A percentile compares a stretch with the other conserved stretches of the same genome.
These are phyloP conservation scores for Trichosporon inkin DNA, from an alignment of 1,284 basidiomycete species.

Conservation along the genomic window DNA sequence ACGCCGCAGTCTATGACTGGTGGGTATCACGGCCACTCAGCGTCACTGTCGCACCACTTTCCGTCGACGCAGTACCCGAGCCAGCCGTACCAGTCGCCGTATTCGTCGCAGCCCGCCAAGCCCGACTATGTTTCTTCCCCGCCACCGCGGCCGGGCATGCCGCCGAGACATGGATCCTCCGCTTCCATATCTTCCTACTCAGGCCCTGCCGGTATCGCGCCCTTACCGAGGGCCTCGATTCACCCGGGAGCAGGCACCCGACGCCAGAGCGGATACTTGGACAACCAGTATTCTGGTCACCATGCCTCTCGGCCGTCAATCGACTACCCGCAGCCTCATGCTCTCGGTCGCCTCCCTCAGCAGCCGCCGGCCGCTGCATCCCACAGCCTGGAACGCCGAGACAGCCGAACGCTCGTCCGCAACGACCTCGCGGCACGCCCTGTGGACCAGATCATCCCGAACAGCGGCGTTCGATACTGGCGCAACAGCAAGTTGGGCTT, in stretches of 20 bases:
- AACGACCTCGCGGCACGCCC: conserved; percentile 17
- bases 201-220: conserved; percentile 48
- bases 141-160: conserved; percentile 3
- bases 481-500: conserved; percentile 69
- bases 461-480: conserved; percentile 59
- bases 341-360: conserved; percentile 59
- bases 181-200: conserved; percentile 30
- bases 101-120: neutral
- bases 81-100: neutral
- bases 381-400: conserved; percentile 63
- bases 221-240: conserved; percentile 69
- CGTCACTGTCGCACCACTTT: conserved; percentile 20
- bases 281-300: conserved; percentile 61
- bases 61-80: neutral
- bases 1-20: conserved; percentile 45
- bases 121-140: neutral
- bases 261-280: conserved; percentile 61
- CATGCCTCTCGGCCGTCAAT: conserved; percentile 51
- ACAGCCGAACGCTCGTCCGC: conserved; percentile 56
- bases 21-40: conserved; percentile 24
- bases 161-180: conserved; percentile 20
- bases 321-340: conserved; percentile 71
- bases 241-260: conserved; percentile 63
- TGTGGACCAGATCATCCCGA: conserved; percentile 12
- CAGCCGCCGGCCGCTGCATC: conserved; percentile 71